Evolutionary conservation across 192 early-diverging fungal species (phyloP), one percentile per base, ranked within the genome.

Genomic region (Backusella sp.): DNA sequence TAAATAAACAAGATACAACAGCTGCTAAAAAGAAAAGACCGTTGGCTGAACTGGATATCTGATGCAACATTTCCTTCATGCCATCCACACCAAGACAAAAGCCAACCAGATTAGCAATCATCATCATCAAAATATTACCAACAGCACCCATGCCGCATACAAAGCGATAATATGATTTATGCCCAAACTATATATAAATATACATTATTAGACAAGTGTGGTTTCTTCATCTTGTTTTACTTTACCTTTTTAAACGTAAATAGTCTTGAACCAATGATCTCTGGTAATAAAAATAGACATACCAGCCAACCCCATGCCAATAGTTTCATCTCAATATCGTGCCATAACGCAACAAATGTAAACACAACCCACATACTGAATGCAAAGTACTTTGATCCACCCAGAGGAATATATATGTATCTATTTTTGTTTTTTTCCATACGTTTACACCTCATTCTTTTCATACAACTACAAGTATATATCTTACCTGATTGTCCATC

Each of bases 341-440:
- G 97, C 97, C 97, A 99, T 17, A 98, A 69, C 14, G 96, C 97
- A 11, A 99, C 97, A 87, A 98, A 99, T 0, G 96, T 96, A 81
- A 99, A 99, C 2, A 95, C 87, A 0, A 93, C 86, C 80, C 91
- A 94, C 37, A 93, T 91, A 77, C 96, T 96, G 81, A 93, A 86
- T 15, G 85, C 46, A 59, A 89, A 86, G 66, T 91, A 88, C 8
- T 79, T 78, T 8, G 86, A 80, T 41, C 96, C 97, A 17, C 97
- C 97, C 66, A 99, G 80, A 14, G 97, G 96, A 7, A 98, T 88
- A 81, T 98, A 99, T 49, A 99, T 86, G 68, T 94, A 94, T 52
- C 76, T 56, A 62, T 49, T 21, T 7, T 23, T 17, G 6, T 56
- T 11, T 56, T 11, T 56, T 32, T 32, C 32, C 32, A 56, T 14